These are phyloP conservation scores for Prunus yedoensis DNA, from an alignment of 331 rosid genomes.

Conservation along the genomic window DNA sequence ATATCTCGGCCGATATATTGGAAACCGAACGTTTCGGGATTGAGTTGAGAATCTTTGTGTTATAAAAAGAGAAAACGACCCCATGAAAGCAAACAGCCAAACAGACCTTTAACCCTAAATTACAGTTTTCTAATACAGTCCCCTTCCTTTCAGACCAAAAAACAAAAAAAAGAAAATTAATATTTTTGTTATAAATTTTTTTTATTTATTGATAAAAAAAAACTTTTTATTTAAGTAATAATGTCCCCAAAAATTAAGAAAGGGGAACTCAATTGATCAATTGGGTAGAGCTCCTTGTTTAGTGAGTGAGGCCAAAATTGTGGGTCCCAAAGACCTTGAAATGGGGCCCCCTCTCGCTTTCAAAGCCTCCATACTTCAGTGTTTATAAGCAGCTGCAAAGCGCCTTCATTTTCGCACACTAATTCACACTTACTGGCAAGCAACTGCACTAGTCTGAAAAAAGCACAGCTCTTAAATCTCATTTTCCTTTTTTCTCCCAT, in stretches of 20 bases:
- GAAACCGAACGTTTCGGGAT: conserved; percentile 42
- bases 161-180: not conserved
- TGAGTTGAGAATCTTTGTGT: conserved; percentile 41
- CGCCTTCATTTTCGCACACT: conserved; percentile 33
- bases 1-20: conserved; percentile 13
- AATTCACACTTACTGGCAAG: not conserved
- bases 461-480: not conserved
- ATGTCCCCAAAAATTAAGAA: not conserved
- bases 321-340: conserved; percentile 32
- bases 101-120: conserved; percentile 1
- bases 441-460: not conserved
- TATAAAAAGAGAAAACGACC: not conserved
- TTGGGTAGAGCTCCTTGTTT: conserved; percentile 12
- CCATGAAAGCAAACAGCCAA: conserved; percentile 5
- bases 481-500: not conserved
- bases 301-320: conserved; percentile 28
- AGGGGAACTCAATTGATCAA: not conserved
- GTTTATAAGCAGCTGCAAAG: conserved; percentile 60
- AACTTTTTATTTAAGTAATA: not conserved
- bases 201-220: no score
- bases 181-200: no score
- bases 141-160: no score
- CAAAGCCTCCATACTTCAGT: conserved; percentile 20
- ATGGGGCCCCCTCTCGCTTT: conserved; percentile 25
- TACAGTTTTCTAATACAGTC: not conserved